Percentiles rank a stretch among this genome's conserved stretches.
These are phyloP conservation scores for Multifurca ochricompacta DNA, from an alignment of 768 basidiomycete species.

Conservation along the genomic window DNA sequence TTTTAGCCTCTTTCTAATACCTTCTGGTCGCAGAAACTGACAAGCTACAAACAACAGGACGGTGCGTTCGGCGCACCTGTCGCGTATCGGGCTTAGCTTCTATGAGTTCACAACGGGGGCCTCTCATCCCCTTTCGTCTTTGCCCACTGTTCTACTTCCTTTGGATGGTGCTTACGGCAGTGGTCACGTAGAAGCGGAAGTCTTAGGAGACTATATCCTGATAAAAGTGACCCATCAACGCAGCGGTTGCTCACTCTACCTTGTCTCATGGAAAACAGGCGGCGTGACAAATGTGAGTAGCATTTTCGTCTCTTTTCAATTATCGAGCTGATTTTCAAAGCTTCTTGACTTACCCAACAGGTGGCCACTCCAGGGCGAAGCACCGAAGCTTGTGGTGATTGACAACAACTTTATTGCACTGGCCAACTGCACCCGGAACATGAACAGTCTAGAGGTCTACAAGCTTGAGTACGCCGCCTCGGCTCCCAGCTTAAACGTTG, in stretches of 20 bases:
- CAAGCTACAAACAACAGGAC: background rate
- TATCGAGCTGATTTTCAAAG: background rate
- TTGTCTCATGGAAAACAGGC: conserved; percentile 14
- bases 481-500: background rate
- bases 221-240: background rate
- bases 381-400: background rate
- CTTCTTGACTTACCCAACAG: background rate
- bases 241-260: background rate
- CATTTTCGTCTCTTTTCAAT: background rate
- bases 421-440: background rate
- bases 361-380: background rate
- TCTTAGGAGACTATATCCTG: conserved; percentile 9
- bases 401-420: background rate
- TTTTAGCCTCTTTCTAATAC: background rate
- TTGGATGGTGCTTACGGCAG: background rate
- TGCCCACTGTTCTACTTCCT: conserved; percentile 1
- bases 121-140: conserved; percentile 3
- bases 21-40: background rate
- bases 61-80: background rate
- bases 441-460: background rate
- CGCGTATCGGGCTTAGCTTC: background rate
- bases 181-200: background rate
- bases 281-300: background rate
- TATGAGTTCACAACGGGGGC: conserved; percentile 4
- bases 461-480: background rate